Evolutionary conservation across 179 eudicot genomes (phyloP), one percentile per base, ranked within the genome.

Genomic region (Pouteria campechiana): DNA sequence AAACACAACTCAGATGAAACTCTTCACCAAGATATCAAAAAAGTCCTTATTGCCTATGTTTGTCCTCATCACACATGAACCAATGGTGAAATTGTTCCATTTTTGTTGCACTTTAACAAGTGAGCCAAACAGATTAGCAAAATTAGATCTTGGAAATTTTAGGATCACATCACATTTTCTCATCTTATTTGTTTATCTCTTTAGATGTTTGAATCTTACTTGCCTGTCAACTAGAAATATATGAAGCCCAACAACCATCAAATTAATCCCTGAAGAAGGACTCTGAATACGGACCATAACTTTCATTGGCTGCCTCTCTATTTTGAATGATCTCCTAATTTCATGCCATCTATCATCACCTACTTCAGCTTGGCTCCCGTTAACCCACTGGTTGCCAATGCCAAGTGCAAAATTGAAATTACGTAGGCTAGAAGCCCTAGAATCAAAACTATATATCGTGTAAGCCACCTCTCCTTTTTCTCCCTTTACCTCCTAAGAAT

Each of bases 1-100:
- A n/a, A 49, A 49, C 25, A 49, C 54, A 17, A 44, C 16, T 44
- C 54, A 49, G 33, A 35, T 37, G 44, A 49, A 49, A 39, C 37
- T 49, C 14, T 49, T 23, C 6, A 37, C 32, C 2, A 49, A 49
- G 44, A 49, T 35, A 4, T 15, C 18, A 24, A 37, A 25, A 17
- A 22, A 37, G 33, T 49, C 44, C 27, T 49, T 32, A 17, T 49
- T 49, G 44, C 37, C 43, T 37, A 49, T 35, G 54, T 49, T 37
- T 25, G 43, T 22, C 25, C 44, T 25, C 44, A 9, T 49, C 10
- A 49, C 34, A 39, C 54, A 49, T 10, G 54, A 21, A 5, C 54
- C 54, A 7, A 49, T 12, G 16, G 54, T 32, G 17, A 49, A 49
- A 22, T 25, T 37, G 35, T 36, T 36, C 25, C 27, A 17, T 8